Evolutionary conservation across 148 eudicot genomes (phyloP).

Genomic region (Beta vulgaris): DNA sequence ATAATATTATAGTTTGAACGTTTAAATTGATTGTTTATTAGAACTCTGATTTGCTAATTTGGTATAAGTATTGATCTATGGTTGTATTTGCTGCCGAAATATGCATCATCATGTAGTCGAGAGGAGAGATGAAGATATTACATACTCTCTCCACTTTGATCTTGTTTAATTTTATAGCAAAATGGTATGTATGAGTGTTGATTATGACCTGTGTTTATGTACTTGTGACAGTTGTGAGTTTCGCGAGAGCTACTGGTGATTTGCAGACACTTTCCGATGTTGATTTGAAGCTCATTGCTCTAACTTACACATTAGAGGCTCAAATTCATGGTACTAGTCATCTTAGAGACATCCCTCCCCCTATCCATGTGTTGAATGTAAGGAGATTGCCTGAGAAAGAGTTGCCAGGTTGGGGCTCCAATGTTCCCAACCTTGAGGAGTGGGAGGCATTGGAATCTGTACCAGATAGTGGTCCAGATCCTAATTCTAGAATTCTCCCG

Average conservation of each 20-base stretch:
- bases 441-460: conserved; percentile 84
- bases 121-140: too few relatives aligned
- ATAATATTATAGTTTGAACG: too few relatives aligned
- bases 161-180: too few relatives aligned
- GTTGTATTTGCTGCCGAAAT: not conserved
- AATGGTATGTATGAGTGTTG: too few relatives aligned
- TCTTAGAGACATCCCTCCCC: conserved; percentile 80
- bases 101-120: not conserved
- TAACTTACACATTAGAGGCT: conserved; percentile 86
- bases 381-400: conserved; percentile 89
- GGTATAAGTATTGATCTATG: not conserved
- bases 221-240: conserved; percentile 58
- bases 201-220: not conserved
- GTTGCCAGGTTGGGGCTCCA: conserved; percentile 93
- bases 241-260: conserved; percentile 95
- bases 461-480: conserved; percentile 33
- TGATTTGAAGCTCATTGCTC: conserved; percentile 91
- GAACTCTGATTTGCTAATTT: not conserved
- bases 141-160: too few relatives aligned
- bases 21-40: too few relatives aligned
- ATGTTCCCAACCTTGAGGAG: conserved; percentile 86
- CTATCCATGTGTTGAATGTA: conserved; percentile 71
- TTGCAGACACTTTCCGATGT: conserved; percentile 95
- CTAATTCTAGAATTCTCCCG: conserved; percentile 69
- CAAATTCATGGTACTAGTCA: conserved; percentile 80